A percentile compares a stretch with the other conserved stretches of the same genome.
phyloP scores from a whole-genome alignment of 2,329 filamentous ascomycete genomes.

The Bipolaris bicolor region DNA sequence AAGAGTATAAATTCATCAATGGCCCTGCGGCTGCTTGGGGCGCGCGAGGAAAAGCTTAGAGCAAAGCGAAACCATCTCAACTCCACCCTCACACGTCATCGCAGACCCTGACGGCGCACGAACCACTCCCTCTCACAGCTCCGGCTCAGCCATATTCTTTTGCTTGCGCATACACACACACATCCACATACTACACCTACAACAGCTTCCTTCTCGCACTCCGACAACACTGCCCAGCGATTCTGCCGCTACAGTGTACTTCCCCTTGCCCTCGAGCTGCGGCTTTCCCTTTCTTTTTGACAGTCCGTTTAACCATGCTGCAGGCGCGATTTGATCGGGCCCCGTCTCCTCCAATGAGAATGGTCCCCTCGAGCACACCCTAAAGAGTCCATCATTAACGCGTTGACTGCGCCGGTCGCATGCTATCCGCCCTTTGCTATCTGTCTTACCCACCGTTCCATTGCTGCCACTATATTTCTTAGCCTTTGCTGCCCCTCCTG shows the following conservation, averaged over 20 bases:
- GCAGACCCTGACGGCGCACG: conserved; percentile 16
- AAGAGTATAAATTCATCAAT: conserved; percentile 10
- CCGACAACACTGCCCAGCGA: conserved; percentile 30
- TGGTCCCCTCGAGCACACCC: conserved; percentile 32
- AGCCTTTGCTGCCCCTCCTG: conserved; percentile 19
- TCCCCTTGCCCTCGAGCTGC: conserved; percentile 36
- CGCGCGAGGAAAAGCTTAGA: neutral
- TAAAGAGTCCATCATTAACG: conserved; percentile 27
- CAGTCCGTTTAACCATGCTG: conserved; percentile 43
- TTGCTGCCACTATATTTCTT: conserved; percentile 17
- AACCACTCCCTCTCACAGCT: conserved; percentile 19
- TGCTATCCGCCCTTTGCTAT: conserved; percentile 15
- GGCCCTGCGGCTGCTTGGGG: neutral
- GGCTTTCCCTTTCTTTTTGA: conserved; percentile 35
- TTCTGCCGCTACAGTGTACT: conserved; percentile 38
- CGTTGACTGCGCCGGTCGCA: conserved; percentile 29
- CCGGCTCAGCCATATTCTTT: conserved; percentile 15
- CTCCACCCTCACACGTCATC: conserved; percentile 27
- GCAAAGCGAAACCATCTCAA: neutral
- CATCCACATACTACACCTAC: too few relatives aligned
- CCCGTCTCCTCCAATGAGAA: conserved; percentile 41
- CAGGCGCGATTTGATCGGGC: conserved; percentile 36
- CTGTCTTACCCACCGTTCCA: conserved; percentile 16
- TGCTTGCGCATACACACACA: conserved; percentile 5
- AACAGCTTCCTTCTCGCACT: conserved; percentile 1